Evolutionary conservation across 2,329 filamentous ascomycete genomes (phyloP), one percentile per base, ranked within the genome.

Genomic region (Phialophora verrucosa): DNA sequence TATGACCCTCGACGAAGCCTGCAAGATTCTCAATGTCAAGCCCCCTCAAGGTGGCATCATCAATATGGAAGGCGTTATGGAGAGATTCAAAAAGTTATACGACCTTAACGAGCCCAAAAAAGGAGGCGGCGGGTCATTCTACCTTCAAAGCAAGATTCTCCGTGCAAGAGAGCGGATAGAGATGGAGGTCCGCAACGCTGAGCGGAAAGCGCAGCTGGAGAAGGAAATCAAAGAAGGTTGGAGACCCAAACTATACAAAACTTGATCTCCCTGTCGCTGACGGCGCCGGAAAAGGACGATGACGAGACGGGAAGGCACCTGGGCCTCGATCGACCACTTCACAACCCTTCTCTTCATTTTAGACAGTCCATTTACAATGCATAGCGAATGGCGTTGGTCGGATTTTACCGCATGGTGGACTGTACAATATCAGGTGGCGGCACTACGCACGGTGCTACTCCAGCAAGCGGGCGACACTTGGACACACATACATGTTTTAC

Each of bases 141-240:
- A 99, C 80, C 84, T 99, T 57, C 95, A 99, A 81, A 98, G 94
- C 84, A 99, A 99, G 82, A 88, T 99, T 63, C 81, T 98, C 73
- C 85, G 95, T 69, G 95, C 95, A 65, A 87, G 94, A 74, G 94
- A 99, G 81, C 85, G 95, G 70, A 90, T 99, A 81, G 94, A 98
- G 82, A 85, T 90, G 74, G 94, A 99, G 80, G 82, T 95, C 49
- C 85, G 88, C 70, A 88, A 91, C 66, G 86, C 89, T 66, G 84
- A 88, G 74, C 89, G 91, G 76, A 88, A 89, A 76, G 85, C 86
- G 14, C 88, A 89, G 72, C 84, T 88, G 74, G 92, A 96, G 75
- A 89, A 90, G 63, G 93, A 97, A 79, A 74, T 90, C 62, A 88
- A 90, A 76, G 90, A 92, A 70, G 95, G 94, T 0, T 97, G 92